Conservation (phyloP, 1,139 yeast genomes). For the Pneumocystis murina region DNA sequence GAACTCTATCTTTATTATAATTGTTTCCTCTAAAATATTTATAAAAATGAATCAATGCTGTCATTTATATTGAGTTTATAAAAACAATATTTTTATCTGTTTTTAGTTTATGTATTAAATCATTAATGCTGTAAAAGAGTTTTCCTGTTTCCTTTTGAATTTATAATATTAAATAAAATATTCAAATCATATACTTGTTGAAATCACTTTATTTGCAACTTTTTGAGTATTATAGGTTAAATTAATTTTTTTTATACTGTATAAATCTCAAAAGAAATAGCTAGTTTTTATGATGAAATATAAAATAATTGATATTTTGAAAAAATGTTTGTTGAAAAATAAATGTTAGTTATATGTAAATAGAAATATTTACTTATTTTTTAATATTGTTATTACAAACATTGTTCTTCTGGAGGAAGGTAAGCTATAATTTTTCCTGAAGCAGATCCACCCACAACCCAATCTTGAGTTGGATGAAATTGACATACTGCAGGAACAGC, state of each 20-base stretch:
- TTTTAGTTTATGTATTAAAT: not conserved
- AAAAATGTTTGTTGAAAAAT: not conserved
- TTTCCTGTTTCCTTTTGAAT: too few relatives aligned
- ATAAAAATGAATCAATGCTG: not conserved
- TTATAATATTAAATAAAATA: too few relatives aligned
- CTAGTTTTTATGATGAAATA: not conserved
- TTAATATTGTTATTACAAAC: not conserved
- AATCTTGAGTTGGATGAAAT: conserved; percentile 72
- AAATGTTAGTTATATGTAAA: not conserved
- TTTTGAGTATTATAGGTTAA: too few relatives aligned
- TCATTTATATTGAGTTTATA: not conserved
- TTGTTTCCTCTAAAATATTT: not conserved
- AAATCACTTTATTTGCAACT: too few relatives aligned
- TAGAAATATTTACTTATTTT: not conserved
- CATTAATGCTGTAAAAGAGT: too few relatives aligned
- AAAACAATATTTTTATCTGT: not conserved
- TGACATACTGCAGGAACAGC: conserved; percentile 84
- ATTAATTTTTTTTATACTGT: too few relatives aligned
- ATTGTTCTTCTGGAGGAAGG: conserved; percentile 5
- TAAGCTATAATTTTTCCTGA: conserved; percentile 77
- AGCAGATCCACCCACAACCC: conserved; percentile 89
- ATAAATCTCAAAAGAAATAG: not conserved
- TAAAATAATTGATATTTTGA: not conserved
- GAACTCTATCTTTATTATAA: too few relatives aligned
- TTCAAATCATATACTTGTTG: too few relatives aligned